A percentile compares a stretch with the other conserved stretches of the same genome.
phyloP scores from a whole-genome alignment of 768 basidiomycete species.

The Cubamyces sp. region DNA sequence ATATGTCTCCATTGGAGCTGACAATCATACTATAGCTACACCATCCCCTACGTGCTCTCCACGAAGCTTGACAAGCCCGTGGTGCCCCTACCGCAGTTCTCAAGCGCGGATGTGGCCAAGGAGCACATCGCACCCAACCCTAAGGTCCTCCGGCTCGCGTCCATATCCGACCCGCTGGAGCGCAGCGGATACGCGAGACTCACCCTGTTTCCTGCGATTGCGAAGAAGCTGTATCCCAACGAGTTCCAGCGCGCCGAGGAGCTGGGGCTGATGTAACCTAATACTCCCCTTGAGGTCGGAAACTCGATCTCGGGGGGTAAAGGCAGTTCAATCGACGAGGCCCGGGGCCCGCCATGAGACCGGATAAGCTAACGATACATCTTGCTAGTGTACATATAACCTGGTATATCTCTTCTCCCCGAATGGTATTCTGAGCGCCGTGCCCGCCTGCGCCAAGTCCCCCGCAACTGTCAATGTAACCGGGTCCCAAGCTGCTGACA shows the following conservation, averaged over 20 bases:
- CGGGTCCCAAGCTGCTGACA: constrained; percentile 33
- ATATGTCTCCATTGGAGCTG: background rate
- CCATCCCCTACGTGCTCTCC: constrained; percentile 37
- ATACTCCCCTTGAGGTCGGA: background rate
- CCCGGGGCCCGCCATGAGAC: background rate
- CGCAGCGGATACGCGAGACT: constrained; percentile 37
- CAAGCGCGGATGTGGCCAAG: constrained; percentile 29
- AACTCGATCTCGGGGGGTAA: no score
- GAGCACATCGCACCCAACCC: constrained; percentile 33
- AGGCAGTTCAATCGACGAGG: background rate
- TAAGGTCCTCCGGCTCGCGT: constrained; percentile 32
- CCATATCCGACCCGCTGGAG: constrained; percentile 32
- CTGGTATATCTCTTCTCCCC: constrained; percentile 7
- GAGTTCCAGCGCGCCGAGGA: constrained; percentile 19
- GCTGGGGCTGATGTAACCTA: constrained; percentile 8
- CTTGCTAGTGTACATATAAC: constrained; percentile 19
- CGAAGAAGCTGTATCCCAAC: constrained; percentile 32
- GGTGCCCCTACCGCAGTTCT: constrained; percentile 34
- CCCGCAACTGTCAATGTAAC: constrained; percentile 10
- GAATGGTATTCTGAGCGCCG: background rate
- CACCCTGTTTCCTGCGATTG: constrained; percentile 33
- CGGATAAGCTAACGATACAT: constrained; percentile 26
- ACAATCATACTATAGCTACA: constrained; percentile 25
- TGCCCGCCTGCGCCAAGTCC: background rate
- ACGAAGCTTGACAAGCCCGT: constrained; percentile 36